Conservation (phyloP, 73 alveolate species). For the Tetrahymena borealis region DNA sequence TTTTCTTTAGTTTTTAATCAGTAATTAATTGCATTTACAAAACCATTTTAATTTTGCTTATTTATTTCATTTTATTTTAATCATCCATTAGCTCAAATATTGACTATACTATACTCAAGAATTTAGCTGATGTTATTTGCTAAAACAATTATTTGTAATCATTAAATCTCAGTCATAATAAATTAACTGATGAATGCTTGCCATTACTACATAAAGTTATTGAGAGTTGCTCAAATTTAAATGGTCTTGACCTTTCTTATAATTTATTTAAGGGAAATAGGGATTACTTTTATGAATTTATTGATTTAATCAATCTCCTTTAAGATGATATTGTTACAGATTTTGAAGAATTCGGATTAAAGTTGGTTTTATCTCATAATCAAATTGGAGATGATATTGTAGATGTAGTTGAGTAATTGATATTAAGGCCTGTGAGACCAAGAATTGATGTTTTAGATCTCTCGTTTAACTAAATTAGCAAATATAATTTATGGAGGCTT, state of each 20-base stretch:
- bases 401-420: background rate
- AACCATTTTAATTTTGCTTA: background rate
- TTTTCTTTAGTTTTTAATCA: background rate
- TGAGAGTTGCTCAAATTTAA: background rate
- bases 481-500: background rate
- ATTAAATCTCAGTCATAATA: background rate
- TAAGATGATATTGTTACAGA: background rate
- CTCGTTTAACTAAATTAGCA: background rate
- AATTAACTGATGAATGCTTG: background rate
- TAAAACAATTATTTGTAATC: background rate
- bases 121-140: background rate
- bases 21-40: background rate
- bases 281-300: background rate
- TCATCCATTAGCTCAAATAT: background rate
- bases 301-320: background rate
- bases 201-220: background rate
- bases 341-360: background rate
- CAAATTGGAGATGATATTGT: background rate
- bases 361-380: background rate
- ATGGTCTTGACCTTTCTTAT: background rate
- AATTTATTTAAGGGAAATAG: background rate
- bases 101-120: background rate
- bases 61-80: background rate
- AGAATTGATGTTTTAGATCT: background rate
- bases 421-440: background rate